Evolutionary conservation across 257 asterid genomes (phyloP), one percentile per base, ranked within the genome.

Genomic region (Nicotiana paniculata): DNA sequence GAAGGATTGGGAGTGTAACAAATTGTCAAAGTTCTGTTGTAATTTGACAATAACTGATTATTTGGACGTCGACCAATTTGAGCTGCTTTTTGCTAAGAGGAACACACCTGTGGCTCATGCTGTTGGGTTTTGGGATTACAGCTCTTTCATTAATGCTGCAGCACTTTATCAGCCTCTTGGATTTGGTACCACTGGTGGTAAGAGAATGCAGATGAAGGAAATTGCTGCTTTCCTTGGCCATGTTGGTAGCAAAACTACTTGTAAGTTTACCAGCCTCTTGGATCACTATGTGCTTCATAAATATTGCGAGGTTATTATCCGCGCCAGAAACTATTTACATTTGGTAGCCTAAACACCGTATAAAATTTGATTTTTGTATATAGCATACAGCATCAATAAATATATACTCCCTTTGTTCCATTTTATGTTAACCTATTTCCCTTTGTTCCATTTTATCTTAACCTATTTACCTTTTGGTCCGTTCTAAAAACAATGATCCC

Each of bases 161-260:
- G 84, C 99, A 63, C 0, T 83, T 21, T 93, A 75, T 70, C 91
- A 95, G 93, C 98, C 97, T 11, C 87, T 72, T 11, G 99, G 99
- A 53, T 95, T 95, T 64, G 97, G 97, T 54, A 95, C 99, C 33
- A 90, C 98, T 55, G 98, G 98, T 77, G 93, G 95, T 32, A 84
- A 84, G 82, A 76, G 86, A 18, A 46, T 53, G 87, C 97, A 92
- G 87, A 91, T 93, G 96, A 88, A 77, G 86, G 99, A 95, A 80
- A 32, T 93, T 37, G 90, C 92, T 43, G 99, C 98, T 63, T 91
- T 95, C 82, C 82, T 96, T 48, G 99, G 92, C 84, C 99, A 96
- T 66, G 96, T 94, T 77, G 99, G 95, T 64, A 88, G 93, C 89
- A 91, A 83, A 67, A 93, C 99, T 66, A 17, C 95, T 12, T 95